Evolutionary conservation across 192 early-diverging fungal species (phyloP), one percentile per base, ranked within the genome.

Genomic region (Endogone sp.): DNA sequence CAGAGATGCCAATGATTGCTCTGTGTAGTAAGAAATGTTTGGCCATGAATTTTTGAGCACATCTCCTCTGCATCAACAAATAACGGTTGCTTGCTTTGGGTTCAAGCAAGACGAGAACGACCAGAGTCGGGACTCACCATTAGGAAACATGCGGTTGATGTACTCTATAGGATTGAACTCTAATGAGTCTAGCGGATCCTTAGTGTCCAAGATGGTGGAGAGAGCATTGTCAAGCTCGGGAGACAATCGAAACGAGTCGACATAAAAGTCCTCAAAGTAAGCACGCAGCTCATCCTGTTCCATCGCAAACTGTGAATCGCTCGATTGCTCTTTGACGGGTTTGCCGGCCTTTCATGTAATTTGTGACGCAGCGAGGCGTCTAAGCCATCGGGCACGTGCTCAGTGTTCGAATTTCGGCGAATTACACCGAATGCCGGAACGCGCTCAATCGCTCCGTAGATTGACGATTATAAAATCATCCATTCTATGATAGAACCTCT

Each of bases 91-190:
- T n/a, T n/a, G n/a, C n/a, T n/a, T n/a, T n/a, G n/a, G 6, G 26
- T 9, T 29, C 10, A 66, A 29, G 13, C 16, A 59, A 32, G 27
- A 16, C 11, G 24, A 1, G n/a, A 29, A 26, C 23, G 13, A 21
- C 22, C 22, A 30, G 26, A 62, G 26, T 25, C 24, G 29, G 2
- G 11, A 65, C 56, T 55, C 79, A 91, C 87, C 91, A 82, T 87
- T 83, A 4, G 90, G 89, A 81, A 95, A 91, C 69, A 94, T 78
- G 11, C 78, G 69, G 79, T 97, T 95, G 67, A 97, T 82, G 76
- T 90, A 95, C 29, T 88, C 83, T 1, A 85, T 84, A 2, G 91
- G 84, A 67, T 88, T 86, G 68, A 96, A 94, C 30, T 89, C 85
- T 29, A 75, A 81, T 10, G 81, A 79, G 71, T 92, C 90, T 11